Conservation (phyloP, 208 protist genomes). For the Leishmania amazonensis region DNA sequence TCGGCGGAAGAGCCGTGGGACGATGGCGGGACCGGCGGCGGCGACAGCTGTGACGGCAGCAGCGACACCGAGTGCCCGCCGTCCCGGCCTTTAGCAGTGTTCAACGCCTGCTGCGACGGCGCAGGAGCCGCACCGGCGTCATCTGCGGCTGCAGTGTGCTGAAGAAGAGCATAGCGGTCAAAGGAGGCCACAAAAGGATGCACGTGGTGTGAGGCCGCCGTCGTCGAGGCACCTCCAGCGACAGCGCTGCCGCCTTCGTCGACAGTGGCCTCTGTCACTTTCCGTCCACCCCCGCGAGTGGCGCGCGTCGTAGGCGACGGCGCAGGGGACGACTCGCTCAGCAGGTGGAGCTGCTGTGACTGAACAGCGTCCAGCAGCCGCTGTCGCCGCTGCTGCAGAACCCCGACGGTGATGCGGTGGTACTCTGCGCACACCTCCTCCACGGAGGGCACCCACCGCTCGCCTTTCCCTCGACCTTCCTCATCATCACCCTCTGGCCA, state of each 20-base stretch:
- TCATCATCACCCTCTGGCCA: background rate
- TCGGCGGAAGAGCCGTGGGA: background rate
- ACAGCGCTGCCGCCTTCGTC: slow-evolving; percentile 2
- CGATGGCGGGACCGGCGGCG: background rate
- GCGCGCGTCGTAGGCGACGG: background rate
- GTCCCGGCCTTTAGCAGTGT: background rate
- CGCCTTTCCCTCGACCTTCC: background rate
- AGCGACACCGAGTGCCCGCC: background rate
- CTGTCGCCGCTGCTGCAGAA: slow-evolving; percentile 31
- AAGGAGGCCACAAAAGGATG: slow-evolving; percentile 31
- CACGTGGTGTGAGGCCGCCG: background rate
- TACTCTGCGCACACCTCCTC: slow-evolving; percentile 37
- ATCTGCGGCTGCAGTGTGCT: background rate
- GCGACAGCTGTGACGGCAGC: background rate
- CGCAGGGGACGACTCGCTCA: background rate
- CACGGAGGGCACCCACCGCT: slow-evolving; percentile 23
- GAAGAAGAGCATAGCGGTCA: slow-evolving; percentile 32
- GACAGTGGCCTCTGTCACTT: background rate
- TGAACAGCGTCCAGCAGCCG: slow-evolving; percentile 14
- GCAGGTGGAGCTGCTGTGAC: background rate
- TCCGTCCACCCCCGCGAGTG: background rate
- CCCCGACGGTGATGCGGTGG: slow-evolving; percentile 25
- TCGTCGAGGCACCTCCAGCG: background rate
- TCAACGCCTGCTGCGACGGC: background rate
- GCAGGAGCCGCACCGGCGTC: background rate